Percentiles rank a stretch among this genome's conserved stretches.
Conservation (phyloP, 495 filamentous ascomycete genomes). For the Choiromyces venosus region DNA sequence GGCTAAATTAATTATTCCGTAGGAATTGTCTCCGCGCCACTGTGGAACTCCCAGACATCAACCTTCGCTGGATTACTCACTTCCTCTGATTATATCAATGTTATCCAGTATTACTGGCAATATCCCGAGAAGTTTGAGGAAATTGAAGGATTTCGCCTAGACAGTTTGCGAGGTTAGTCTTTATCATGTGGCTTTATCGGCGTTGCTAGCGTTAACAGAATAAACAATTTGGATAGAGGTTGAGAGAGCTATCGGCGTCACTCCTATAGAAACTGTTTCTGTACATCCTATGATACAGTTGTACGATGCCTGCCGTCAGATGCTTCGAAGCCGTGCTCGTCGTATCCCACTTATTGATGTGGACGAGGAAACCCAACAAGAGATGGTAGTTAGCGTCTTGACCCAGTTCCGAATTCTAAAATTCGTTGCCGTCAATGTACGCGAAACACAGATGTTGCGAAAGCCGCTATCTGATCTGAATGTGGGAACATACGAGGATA, state of each 20-base stretch:
- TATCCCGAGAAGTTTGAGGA: constrained; percentile 82
- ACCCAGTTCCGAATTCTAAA: constrained; percentile 98
- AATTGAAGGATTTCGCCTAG: constrained; percentile 90
- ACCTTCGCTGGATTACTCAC: constrained; percentile 92
- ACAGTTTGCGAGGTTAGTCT: constrained; percentile 78
- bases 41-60: constrained; percentile 94
- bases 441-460: constrained; percentile 79
- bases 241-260: constrained; percentile 84
- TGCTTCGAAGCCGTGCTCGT: constrained; percentile 87
- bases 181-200: not conserved
- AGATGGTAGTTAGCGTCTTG: constrained; percentile 92
- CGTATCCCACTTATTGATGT: constrained; percentile 90
- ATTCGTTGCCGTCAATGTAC: constrained; percentile 96
- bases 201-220: not conserved
- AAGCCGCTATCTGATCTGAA: constrained; percentile 81
- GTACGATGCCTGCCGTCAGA: constrained; percentile 90
- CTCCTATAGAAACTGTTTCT: constrained; percentile 89
- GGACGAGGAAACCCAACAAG: constrained; percentile 87
- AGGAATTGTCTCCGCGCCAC: constrained; percentile 96
- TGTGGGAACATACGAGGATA: constrained; percentile 74
- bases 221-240: constrained; percentile 58
- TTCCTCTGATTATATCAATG: constrained; percentile 95
- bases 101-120: constrained; percentile 99
- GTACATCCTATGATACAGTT: constrained; percentile 83
- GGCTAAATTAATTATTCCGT: constrained; percentile 19